phyloP scores from a whole-genome alignment of 208 protist species.

The Borovskyia barvae region DNA sequence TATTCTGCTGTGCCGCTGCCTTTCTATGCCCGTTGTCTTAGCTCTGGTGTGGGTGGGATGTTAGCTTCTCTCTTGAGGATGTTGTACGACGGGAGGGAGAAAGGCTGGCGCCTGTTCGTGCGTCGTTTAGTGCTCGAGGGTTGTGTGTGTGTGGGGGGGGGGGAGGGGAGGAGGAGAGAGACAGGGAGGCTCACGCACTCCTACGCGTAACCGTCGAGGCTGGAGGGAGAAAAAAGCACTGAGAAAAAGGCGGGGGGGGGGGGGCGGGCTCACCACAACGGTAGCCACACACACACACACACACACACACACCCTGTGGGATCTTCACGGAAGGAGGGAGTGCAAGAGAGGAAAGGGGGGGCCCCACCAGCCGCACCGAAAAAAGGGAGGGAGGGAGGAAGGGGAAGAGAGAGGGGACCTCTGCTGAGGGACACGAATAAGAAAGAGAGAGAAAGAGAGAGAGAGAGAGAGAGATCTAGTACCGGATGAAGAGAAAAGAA shows the following conservation, averaged over 20 bases:
- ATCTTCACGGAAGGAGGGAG: too few species aligned
- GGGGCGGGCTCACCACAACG: background rate
- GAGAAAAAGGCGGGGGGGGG: constrained; percentile 2
- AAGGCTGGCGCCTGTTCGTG: too few species aligned
- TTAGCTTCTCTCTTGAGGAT: too few species aligned
- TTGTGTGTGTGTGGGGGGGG: background rate
- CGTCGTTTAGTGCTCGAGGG: background rate
- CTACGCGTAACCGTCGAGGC: background rate
- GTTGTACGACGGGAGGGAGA: too few species aligned
- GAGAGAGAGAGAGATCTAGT: background rate
- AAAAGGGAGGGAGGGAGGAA: too few species aligned
- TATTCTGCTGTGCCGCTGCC: too few species aligned
- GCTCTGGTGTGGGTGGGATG: too few species aligned
- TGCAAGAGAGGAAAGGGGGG: too few species aligned
- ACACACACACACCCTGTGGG: constrained; percentile 6
- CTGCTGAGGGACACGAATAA: constrained; percentile 3
- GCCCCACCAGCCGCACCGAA: too few species aligned
- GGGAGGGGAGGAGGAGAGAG: background rate
- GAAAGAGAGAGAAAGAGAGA: background rate
- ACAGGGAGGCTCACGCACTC: background rate
- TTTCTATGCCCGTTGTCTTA: too few species aligned
- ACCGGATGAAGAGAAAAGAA: background rate
- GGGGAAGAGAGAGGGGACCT: too few species aligned
- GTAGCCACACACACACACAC: constrained; percentile 4
- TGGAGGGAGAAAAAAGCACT: background rate